phyloP scores from a whole-genome alignment of 2,329 filamentous ascomycete genomes.

The Sporothrix dimorphospora region DNA sequence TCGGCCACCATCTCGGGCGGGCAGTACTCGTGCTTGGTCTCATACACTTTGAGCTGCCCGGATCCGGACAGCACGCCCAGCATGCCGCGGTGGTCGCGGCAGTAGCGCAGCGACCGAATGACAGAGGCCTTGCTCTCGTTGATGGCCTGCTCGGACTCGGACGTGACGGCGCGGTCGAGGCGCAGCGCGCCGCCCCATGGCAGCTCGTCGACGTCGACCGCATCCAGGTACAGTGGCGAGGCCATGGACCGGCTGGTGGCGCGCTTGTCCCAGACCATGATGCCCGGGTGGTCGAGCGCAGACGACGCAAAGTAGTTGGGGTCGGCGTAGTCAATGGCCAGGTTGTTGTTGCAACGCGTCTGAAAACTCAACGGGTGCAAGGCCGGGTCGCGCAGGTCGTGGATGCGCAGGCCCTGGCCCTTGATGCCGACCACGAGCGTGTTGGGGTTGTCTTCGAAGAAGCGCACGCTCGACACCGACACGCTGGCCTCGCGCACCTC shows the following conservation, averaged over 20 bases:
- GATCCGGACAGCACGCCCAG: conserved; percentile 64
- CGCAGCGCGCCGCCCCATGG: conserved; percentile 65
- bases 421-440: conserved; percentile 77
- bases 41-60: conserved; percentile 64
- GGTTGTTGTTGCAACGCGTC: conserved; percentile 69
- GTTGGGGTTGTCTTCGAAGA: conserved; percentile 76
- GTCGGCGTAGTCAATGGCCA: conserved; percentile 78
- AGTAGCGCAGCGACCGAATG: conserved; percentile 65
- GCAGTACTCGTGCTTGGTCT: conserved; percentile 59
- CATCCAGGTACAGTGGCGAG: conserved; percentile 58
- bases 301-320: conserved; percentile 85
- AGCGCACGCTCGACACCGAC: conserved; percentile 80
- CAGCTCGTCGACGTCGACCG: conserved; percentile 62
- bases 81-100: conserved; percentile 63
- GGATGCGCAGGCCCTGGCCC: conserved; percentile 72
- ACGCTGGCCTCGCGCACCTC: conserved; percentile 66
- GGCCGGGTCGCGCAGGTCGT: conserved; percentile 64
- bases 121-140: conserved; percentile 61
- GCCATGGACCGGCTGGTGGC: conserved; percentile 57
- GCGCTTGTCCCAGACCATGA: conserved; percentile 79
- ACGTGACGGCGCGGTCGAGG: conserved; percentile 60
- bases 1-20: conserved; percentile 46
- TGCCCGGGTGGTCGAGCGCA: conserved; percentile 71
- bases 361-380: conserved; percentile 56
- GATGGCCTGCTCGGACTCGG: conserved; percentile 54